Evolutionary conservation across 2,329 filamentous ascomycete species (phyloP).

Genomic region (Sclerotinia subarctica): DNA sequence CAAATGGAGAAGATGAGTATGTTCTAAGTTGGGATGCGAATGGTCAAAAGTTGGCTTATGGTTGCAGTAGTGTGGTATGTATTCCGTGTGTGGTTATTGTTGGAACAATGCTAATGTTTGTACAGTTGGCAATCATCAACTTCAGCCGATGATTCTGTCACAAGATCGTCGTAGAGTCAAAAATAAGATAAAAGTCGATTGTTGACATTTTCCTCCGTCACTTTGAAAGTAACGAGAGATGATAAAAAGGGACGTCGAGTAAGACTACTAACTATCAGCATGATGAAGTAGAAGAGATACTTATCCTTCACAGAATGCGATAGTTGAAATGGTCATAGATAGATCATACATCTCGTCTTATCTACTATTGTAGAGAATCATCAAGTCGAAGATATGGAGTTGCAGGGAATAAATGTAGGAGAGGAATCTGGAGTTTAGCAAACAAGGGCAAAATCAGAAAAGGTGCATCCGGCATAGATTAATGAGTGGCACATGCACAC

Average conservation of each 20-base stretch:
- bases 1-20: slow-evolving; percentile 59
- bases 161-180: background rate
- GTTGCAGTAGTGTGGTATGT: slow-evolving; percentile 60
- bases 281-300: background rate
- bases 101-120: slow-evolving; percentile 12
- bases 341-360: background rate
- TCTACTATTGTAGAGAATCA: background rate
- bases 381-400: background rate
- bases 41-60: slow-evolving; percentile 61
- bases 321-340: background rate
- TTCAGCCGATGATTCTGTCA: slow-evolving; percentile 21
- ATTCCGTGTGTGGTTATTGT: background rate
- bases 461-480: background rate
- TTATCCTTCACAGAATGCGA: background rate
- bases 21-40: slow-evolving; percentile 61
- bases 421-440: background rate
- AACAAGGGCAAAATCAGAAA: background rate
- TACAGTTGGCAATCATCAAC: slow-evolving; percentile 27
- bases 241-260: background rate
- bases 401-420: background rate
- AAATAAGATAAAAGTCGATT: background rate
- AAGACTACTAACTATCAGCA: background rate
- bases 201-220: background rate
- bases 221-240: background rate
- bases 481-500: background rate